A percentile compares a stretch with the other conserved stretches of the same genome.
phyloP scores from a whole-genome alignment of 2,329 filamentous ascomycete species.

The Neofusicoccum ribis region DNA sequence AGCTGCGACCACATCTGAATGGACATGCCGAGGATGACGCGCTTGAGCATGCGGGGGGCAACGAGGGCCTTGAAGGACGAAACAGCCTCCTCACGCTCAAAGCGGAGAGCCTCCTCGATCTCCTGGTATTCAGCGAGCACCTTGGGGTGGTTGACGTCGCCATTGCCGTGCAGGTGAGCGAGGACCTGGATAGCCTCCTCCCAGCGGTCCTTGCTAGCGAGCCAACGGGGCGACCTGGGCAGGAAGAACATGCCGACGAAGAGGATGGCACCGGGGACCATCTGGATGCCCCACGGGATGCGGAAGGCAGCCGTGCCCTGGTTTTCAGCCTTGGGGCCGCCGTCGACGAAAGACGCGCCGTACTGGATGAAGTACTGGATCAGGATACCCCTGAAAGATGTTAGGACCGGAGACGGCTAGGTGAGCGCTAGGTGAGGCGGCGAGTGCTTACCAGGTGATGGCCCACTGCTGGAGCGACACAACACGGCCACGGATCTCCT shows the following conservation, averaged over 20 bases:
- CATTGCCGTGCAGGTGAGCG: constrained; percentile 54
- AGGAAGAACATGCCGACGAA: constrained; percentile 57
- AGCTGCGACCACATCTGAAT: constrained; percentile 59
- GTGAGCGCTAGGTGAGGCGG: fast-evolving
- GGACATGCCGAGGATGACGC: constrained; percentile 52
- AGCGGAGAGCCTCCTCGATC: constrained; percentile 49
- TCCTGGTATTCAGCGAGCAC: constrained; percentile 61
- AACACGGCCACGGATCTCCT: constrained; percentile 54
- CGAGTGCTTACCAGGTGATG: constrained; percentile 57
- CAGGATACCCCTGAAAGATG: constrained; percentile 58
- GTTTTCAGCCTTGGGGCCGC: constrained; percentile 28
- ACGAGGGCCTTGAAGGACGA: constrained; percentile 47
- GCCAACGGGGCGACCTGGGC: constrained; percentile 63
- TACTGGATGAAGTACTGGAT: constrained; percentile 66
- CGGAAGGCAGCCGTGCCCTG: constrained; percentile 58
- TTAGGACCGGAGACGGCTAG: not conserved
- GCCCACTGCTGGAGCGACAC: constrained; percentile 69
- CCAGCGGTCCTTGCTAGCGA: constrained; percentile 62
- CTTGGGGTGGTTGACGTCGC: constrained; percentile 52
- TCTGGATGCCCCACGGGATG: constrained; percentile 64
- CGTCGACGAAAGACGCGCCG: constrained; percentile 52
- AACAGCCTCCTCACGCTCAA: constrained; percentile 39
- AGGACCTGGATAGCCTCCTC: constrained; percentile 50
- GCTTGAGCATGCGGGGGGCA: constrained; percentile 49
- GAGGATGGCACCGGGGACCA: constrained; percentile 33